A percentile compares a stretch with the other conserved stretches of the same genome.
These are phyloP conservation scores for Baorangia bicolor DNA, from an alignment of 768 basidiomycete genomes.

Conservation along the genomic window DNA sequence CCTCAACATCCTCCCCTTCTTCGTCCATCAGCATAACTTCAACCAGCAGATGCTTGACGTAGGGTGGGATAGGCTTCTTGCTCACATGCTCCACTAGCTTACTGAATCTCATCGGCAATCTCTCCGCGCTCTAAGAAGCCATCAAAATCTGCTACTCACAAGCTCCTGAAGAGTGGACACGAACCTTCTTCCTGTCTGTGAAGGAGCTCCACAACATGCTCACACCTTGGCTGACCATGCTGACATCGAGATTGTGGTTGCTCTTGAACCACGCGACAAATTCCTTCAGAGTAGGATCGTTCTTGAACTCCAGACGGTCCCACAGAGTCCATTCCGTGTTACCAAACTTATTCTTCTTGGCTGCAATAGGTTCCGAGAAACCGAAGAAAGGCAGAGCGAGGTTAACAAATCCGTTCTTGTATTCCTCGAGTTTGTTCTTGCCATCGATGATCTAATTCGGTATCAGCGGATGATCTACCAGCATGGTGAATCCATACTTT, in stretches of 20 bases:
- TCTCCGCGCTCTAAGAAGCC: slow-evolving; percentile 71
- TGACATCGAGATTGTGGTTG: slow-evolving; percentile 82
- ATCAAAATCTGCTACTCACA: slow-evolving; percentile 5
- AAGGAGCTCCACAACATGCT: slow-evolving; percentile 98
- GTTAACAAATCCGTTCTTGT: slow-evolving; percentile 99
- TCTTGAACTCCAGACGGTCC: slow-evolving; percentile 93
- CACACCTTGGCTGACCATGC: slow-evolving; percentile 96
- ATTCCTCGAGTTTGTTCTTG: slow-evolving; percentile 89
- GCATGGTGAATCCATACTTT: slow-evolving; percentile 53
- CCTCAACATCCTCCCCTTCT: slow-evolving; percentile 94
- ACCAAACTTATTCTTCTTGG: slow-evolving; percentile 85
- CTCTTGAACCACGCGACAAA: slow-evolving; percentile 82
- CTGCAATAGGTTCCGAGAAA: slow-evolving; percentile 95
- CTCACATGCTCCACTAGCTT: slow-evolving; percentile 90
- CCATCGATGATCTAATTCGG: slow-evolving; percentile 81
- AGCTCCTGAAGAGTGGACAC: background rate
- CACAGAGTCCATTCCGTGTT: slow-evolving; percentile 94
- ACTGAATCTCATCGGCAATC: slow-evolving; percentile 86
- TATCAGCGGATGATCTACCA: background rate
- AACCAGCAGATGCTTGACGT: slow-evolving; percentile 81
- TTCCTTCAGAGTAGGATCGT: slow-evolving; percentile 84
- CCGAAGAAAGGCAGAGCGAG: slow-evolving; percentile 98
- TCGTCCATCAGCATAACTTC: slow-evolving; percentile 95
- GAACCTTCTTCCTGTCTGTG: slow-evolving; percentile 88
- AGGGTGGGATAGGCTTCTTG: slow-evolving; percentile 88